Conservation (phyloP, 2,329 filamentous ascomycete genomes). For the Curvularia eragrostidis region DNA sequence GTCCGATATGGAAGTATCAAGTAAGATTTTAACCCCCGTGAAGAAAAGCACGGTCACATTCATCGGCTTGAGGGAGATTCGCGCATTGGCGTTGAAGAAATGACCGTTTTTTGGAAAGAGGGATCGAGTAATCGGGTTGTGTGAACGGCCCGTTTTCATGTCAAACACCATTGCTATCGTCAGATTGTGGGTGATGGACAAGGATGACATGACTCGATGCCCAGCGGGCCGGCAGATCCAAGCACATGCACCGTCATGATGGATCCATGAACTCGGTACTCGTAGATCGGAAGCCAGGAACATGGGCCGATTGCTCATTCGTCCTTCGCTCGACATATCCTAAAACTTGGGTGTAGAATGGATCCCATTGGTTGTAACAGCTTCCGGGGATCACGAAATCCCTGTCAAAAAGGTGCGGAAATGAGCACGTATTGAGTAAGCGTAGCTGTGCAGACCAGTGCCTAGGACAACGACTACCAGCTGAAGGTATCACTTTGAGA, state of each 20-base stretch:
- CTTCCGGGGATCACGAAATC: constrained; percentile 7
- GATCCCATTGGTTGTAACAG: neutral
- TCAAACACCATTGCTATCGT: constrained; percentile 23
- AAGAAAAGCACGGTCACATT: constrained; percentile 15
- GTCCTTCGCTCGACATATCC: constrained; percentile 6
- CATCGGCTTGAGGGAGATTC: constrained; percentile 1
- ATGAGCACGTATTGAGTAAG: neutral
- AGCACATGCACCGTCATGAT: constrained; percentile 10
- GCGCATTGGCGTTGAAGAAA: constrained; percentile 3
- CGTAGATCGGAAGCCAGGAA: constrained; percentile 16
- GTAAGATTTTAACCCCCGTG: constrained; percentile 20
- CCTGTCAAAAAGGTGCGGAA: neutral
- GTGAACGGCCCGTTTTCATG: constrained; percentile 20
- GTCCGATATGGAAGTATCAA: constrained; percentile 8
- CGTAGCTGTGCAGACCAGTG: constrained; percentile 6
- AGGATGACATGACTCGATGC: constrained; percentile 19
- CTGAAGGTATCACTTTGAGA: constrained; percentile 14
- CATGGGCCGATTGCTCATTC: constrained; percentile 20
- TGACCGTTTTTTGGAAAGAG: neutral
- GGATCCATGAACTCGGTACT: constrained; percentile 12
- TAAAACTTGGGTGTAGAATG: constrained; percentile 10
- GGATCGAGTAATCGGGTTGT: constrained; percentile 17
- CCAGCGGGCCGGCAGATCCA: constrained; percentile 30
- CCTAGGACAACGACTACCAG: constrained; percentile 20
- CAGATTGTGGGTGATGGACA: constrained; percentile 17